phyloP scores from a whole-genome alignment of 345 rosid species.

The Camelina sativa region DNA sequence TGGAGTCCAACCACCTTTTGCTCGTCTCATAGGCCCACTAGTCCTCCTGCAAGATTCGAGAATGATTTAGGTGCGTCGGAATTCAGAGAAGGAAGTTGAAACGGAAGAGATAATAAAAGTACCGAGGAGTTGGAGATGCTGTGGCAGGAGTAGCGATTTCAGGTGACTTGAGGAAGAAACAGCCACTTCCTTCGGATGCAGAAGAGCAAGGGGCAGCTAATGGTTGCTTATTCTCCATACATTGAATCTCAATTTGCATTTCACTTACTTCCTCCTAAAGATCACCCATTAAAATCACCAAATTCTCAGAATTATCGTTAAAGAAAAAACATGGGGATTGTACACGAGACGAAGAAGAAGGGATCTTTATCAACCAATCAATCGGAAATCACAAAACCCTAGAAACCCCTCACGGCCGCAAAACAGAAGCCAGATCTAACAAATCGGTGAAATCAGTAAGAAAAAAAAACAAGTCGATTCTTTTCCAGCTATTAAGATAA shows the following conservation, averaged over 20 bases:
- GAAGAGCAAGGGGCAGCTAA: slow-evolving; percentile 76
- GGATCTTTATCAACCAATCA: not conserved
- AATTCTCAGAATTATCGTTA: slow-evolving; percentile 33
- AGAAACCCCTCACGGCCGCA: slow-evolving; percentile 15
- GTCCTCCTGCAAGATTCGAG: slow-evolving; percentile 67
- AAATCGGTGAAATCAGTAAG: slow-evolving; percentile 44
- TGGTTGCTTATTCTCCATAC: slow-evolving; percentile 87
- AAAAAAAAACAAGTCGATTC: slow-evolving; percentile 13
- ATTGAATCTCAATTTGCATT: slow-evolving; percentile 56
- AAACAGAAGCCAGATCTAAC: slow-evolving; percentile 60
- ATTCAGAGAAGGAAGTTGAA: slow-evolving; percentile 9
- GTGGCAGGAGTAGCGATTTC: slow-evolving; percentile 65
- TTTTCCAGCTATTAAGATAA: slow-evolving; percentile 21
- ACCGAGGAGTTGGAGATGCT: slow-evolving; percentile 72
- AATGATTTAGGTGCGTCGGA: not conserved
- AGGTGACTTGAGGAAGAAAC: slow-evolving; percentile 69
- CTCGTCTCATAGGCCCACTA: slow-evolving; percentile 92
- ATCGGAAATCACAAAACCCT: not conserved
- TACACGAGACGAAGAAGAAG: not conserved
- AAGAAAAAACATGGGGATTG: not conserved
- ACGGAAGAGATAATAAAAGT: not conserved
- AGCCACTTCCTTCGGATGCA: slow-evolving; percentile 71
- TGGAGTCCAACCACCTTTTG: slow-evolving; percentile 98
- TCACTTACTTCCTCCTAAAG: slow-evolving; percentile 59
- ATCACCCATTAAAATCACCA: slow-evolving; percentile 23